These are phyloP conservation scores for Suillus brevipes DNA, from an alignment of 768 basidiomycete species.

Conservation along the genomic window DNA sequence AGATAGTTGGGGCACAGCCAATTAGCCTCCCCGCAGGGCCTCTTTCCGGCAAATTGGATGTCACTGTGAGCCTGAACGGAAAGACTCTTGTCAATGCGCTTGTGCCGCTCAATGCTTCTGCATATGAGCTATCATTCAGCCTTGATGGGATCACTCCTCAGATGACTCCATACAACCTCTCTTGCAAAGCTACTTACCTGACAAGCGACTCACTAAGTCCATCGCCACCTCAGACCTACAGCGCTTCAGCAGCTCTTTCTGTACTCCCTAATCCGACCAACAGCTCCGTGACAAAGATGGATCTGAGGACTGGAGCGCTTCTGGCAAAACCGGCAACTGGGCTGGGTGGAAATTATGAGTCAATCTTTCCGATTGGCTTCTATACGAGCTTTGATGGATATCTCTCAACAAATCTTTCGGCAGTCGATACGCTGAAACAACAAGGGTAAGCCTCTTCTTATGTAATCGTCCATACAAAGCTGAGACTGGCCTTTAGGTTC, in stretches of 20 bases:
- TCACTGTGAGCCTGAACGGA: conserved; percentile 50
- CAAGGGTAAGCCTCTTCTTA: conserved; percentile 24
- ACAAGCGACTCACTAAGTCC: conserved; percentile 37
- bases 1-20: conserved; percentile 47
- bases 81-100: conserved; percentile 40
- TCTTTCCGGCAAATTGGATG: conserved; percentile 27
- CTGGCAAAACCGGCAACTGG: conserved; percentile 53
- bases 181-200: conserved; percentile 27
- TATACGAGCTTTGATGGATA: conserved; percentile 44
- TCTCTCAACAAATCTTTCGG: conserved; percentile 21
- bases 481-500: conserved; percentile 7
- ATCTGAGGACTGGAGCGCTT: conserved; percentile 57
- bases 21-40: conserved; percentile 34
- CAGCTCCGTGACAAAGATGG: conserved; percentile 64
- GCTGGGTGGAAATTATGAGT: conserved; percentile 47
- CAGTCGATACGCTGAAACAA: conserved; percentile 33
- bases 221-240: conserved; percentile 40
- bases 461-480: background rate
- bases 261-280: conserved; percentile 51
- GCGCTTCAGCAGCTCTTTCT: conserved; percentile 44
- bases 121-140: conserved; percentile 49
- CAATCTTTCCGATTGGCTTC: conserved; percentile 48
- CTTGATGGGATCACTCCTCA: conserved; percentile 47
- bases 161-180: conserved; percentile 29
- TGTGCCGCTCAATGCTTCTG: conserved; percentile 54